Conservation (phyloP, 257 asterid genomes). For the Knoxia roxburghii region DNA sequence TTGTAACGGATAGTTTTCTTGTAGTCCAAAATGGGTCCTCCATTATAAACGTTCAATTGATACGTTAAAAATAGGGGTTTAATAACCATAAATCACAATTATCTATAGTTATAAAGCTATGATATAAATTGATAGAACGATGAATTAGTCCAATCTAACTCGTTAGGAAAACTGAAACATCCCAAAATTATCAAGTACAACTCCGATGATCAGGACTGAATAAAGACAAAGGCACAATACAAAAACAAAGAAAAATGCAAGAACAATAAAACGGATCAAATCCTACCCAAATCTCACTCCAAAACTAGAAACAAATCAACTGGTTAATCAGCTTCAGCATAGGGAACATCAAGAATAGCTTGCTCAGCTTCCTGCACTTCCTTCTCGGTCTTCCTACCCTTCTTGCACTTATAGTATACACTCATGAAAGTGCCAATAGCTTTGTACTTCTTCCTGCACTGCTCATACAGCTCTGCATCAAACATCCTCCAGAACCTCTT, state of each 20-base stretch:
- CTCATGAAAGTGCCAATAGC: conserved; percentile 96
- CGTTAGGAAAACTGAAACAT: not conserved
- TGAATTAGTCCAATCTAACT: conserved; percentile 1
- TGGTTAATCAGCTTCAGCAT: conserved; percentile 50
- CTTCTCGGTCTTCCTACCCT: conserved; percentile 96
- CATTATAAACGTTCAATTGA: too few species aligned
- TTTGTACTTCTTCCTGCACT: conserved; percentile 67
- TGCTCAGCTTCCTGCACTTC: conserved; percentile 98
- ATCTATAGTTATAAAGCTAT: too few species aligned
- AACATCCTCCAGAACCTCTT: conserved; percentile 99
- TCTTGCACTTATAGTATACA: conserved; percentile 87
- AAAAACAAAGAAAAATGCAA: not conserved
- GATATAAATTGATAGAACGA: not conserved
- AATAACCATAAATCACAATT: too few species aligned
- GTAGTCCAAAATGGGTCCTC: too few species aligned
- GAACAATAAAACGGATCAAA: not conserved
- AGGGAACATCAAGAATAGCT: conserved; percentile 63
- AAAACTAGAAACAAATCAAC: conserved; percentile 15
- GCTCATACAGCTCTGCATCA: conserved; percentile 83
- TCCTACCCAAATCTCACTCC: conserved; percentile 14
- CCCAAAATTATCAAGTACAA: not conserved
- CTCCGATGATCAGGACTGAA: conserved; percentile 4
- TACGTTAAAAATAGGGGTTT: too few species aligned
- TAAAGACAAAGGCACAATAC: not conserved
- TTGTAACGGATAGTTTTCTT: conserved; percentile 12